Evolutionary conservation across 768 basidiomycete genomes (phyloP), one percentile per base, ranked within the genome.

Genomic region (Russula abietina): DNA sequence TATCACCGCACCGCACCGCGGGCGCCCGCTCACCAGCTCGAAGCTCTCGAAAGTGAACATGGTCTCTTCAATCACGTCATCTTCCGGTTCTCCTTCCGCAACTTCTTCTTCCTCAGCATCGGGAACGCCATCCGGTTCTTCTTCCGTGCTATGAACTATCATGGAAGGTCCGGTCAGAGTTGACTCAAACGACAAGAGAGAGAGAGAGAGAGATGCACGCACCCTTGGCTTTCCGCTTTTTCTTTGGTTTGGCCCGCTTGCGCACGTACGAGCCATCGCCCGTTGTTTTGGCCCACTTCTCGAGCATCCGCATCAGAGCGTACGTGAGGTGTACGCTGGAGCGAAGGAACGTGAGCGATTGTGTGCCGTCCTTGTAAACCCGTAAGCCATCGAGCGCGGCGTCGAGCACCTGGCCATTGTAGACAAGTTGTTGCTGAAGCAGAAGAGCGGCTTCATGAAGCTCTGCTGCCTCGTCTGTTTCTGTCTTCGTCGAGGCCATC

Each of bases 401-500:
- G 68, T 98, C 95, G 58, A 98, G 84, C 19, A 95, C 86, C 66
- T 98, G 93, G 38, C 92, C 94, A 69, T 94, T 94, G 77, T 98
- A 98, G 70, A 98, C 88, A 28, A 99, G 78, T 72, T 97, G 92
- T 66, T 93, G 85, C 69, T 93, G 91, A 1, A 98, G 79, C 22
- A 88, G 77, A 59, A 85, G 85, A 54, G 94, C 89, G 28, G 89
- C 87, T 39, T 96, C 93, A 49, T 77, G 76, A 65, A 93, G 65
- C 19, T 59, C 61, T 4, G 55, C 28, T 4, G 24, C 55, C 38
- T 14, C 55, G 14, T 79, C 71, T 49, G 85, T 82, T 49, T 69
- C 69, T 46, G 79, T 76, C 30, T 77, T 73, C 56, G 81, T 76
- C 51, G 79, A 77, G 36, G 86, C 81, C 87, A 99, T 93, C 52